Evolutionary conservation across 2,329 filamentous ascomycete genomes (phyloP).

Genomic region (Fusarium chuoi): DNA sequence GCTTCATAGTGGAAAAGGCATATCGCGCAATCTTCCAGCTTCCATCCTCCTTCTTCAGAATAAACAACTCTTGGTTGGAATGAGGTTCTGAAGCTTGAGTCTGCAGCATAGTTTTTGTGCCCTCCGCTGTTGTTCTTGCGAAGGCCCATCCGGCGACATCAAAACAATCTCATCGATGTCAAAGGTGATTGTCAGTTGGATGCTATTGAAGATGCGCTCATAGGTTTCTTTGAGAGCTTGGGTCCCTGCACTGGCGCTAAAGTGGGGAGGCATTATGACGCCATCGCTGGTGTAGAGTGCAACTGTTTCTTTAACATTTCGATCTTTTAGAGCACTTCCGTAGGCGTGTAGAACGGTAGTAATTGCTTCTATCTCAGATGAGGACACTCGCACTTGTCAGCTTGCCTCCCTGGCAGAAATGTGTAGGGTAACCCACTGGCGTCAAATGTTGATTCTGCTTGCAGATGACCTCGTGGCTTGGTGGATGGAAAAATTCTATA

Average conservation of each 20-base stretch:
- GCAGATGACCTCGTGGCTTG: too few relatives aligned
- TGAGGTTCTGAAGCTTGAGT: background rate
- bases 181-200: background rate
- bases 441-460: rapidly evolving
- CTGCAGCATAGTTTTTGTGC: background rate
- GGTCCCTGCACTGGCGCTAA: background rate
- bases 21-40: background rate
- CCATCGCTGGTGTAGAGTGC: background rate
- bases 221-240: rapidly evolving
- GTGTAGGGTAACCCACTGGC: background rate
- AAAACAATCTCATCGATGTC: background rate
- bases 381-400: background rate
- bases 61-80: background rate
- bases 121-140: background rate
- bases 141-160: background rate
- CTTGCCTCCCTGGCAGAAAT: rapidly evolving
- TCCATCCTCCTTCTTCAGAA: background rate
- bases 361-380: background rate
- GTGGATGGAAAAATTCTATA: too few relatives aligned
- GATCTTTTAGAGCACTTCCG: background rate
- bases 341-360: background rate
- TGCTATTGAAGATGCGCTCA: background rate
- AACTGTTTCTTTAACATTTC: background rate
- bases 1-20: background rate
- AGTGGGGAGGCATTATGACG: background rate